Conservation (phyloP, 495 filamentous ascomycete species). For the Bathelium albidoporum region DNA sequence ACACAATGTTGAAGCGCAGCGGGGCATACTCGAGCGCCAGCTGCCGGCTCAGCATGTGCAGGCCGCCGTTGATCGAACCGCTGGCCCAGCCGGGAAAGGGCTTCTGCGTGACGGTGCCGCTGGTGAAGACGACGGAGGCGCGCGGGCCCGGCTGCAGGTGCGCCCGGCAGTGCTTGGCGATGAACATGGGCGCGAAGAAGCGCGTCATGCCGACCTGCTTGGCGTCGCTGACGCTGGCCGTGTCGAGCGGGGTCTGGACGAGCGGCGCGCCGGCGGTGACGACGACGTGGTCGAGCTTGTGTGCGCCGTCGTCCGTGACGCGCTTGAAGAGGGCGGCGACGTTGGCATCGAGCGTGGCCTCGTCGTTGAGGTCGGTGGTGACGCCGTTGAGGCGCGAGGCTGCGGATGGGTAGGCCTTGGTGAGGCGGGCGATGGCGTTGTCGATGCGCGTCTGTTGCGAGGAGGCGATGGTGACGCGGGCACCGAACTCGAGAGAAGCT, state of each 20-base stretch:
- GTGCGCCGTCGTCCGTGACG: background rate
- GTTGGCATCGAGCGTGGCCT: constrained; percentile 21
- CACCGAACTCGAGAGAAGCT: constrained; percentile 27
- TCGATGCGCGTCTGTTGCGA: constrained; percentile 23
- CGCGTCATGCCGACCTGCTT: constrained; percentile 26
- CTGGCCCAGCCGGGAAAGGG: constrained; percentile 21
- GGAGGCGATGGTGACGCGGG: constrained; percentile 26
- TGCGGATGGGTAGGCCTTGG: constrained; percentile 23
- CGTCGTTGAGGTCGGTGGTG: constrained; percentile 21
- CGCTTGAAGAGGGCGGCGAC: constrained; percentile 23
- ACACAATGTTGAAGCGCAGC: constrained; percentile 26
- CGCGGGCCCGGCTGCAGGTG: constrained; percentile 16
- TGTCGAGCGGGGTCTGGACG: constrained; percentile 10
- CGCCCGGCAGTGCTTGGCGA: constrained; percentile 20
- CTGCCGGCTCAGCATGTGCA: constrained; percentile 22
- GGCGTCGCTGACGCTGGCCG: constrained; percentile 9
- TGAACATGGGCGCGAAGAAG: constrained; percentile 26
- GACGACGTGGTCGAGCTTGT: constrained; percentile 29
- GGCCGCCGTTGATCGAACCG: constrained; percentile 19
- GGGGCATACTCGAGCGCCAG: constrained; percentile 29
- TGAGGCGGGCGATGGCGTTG: constrained; percentile 18
- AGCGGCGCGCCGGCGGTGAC: constrained; percentile 30
- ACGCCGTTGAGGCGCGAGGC: constrained; percentile 16
- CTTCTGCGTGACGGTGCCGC: constrained; percentile 22
- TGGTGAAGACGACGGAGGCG: constrained; percentile 25